Conservation (phyloP, 371 early-diverging fungal species). For the Encephalitozoon romaleae region DNA sequence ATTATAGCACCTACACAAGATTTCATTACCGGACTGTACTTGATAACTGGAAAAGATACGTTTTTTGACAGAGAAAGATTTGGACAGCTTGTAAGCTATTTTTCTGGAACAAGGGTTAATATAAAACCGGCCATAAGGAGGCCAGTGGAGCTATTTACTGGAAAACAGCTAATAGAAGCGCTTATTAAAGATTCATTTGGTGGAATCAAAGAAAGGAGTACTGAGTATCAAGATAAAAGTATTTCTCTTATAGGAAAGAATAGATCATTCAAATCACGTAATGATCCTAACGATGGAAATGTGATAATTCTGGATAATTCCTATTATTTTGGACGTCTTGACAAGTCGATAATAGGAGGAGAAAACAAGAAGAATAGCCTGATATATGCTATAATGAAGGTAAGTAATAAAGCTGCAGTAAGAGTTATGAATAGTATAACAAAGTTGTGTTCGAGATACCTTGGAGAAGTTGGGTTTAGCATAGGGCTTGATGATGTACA, state of each 20-base stretch:
- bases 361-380: slow-evolving; percentile 78
- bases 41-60: slow-evolving; percentile 73
- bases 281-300: slow-evolving; percentile 74
- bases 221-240: background rate
- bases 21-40: slow-evolving; percentile 88
- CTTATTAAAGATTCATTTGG: slow-evolving; percentile 63
- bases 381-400: slow-evolving; percentile 79
- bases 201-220: background rate
- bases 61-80: slow-evolving; percentile 88
- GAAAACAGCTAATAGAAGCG: slow-evolving; percentile 69
- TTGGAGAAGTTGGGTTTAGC: slow-evolving; percentile 65
- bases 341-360: slow-evolving; percentile 86
- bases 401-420: slow-evolving; percentile 73
- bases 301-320: slow-evolving; percentile 78
- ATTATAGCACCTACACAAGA: slow-evolving; percentile 97
- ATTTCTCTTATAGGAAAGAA: slow-evolving; percentile 19
- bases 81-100: slow-evolving; percentile 70
- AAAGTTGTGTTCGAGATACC: slow-evolving; percentile 79
- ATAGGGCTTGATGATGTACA: slow-evolving; percentile 80
- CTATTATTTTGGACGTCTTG: slow-evolving; percentile 81
- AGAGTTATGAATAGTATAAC: slow-evolving; percentile 83
- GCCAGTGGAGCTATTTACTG: slow-evolving; percentile 66
- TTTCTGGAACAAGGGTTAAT: slow-evolving; percentile 70
- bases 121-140: slow-evolving; percentile 80
- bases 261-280: background rate